Conservation (phyloP, 1,139 yeast species). For the Torulaspora pretoriensis region DNA sequence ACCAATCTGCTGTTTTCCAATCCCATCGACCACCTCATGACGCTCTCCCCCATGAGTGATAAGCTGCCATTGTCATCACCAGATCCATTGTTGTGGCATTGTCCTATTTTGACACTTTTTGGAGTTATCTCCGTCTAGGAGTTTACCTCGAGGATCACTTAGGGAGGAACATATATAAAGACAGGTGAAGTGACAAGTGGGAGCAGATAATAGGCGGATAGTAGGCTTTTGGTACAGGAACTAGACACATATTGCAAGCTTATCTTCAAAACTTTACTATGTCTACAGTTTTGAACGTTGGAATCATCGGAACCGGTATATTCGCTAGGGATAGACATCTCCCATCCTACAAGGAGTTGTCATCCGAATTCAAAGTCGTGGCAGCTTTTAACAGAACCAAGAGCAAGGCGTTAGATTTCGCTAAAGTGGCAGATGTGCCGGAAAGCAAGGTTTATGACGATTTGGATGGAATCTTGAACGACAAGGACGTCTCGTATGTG, state of each 20-base stretch:
- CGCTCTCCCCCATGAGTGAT: too few species aligned
- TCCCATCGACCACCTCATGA: too few species aligned
- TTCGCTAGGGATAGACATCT: constrained; percentile 81
- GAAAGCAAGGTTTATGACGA: constrained; percentile 54
- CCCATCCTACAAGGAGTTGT: constrained; percentile 57
- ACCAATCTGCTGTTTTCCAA: too few species aligned
- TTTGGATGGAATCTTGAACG: constrained; percentile 61
- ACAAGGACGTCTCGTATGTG: constrained; percentile 62
- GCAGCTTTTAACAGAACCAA: constrained; percentile 81
- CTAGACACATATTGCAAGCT: background rate
- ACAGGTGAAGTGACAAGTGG: background rate
- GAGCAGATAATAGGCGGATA: background rate
- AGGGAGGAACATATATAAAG: constrained; percentile 1
- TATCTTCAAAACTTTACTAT: background rate
- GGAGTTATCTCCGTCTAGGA: constrained; percentile 3
- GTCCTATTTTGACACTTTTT: background rate
- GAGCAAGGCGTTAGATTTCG: constrained; percentile 75
- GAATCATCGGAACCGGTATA: constrained; percentile 86
- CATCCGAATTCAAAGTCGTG: constrained; percentile 43
- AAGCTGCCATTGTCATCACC: too few species aligned
- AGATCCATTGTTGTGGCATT: background rate
- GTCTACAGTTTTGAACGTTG: constrained; percentile 47
- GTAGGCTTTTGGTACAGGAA: background rate
- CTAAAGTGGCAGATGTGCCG: constrained; percentile 54
- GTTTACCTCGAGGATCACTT: background rate